These are phyloP conservation scores for Coffea canephora DNA, from an alignment of 257 asterid genomes.

Conservation along the genomic window DNA sequence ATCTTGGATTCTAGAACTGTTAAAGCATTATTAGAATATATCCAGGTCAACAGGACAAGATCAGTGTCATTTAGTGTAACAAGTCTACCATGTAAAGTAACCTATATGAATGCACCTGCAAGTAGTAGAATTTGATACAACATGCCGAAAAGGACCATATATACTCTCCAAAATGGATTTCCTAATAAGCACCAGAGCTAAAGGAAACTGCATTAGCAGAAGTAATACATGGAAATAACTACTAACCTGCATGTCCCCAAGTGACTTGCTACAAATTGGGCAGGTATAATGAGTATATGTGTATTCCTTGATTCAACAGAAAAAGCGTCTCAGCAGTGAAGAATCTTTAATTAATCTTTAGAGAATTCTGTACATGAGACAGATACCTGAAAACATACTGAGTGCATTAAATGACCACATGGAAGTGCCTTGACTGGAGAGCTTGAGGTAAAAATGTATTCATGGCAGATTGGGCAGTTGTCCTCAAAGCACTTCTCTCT, in stretches of 20 bases:
- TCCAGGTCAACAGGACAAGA: background rate
- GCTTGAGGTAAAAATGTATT: constrained; percentile 69
- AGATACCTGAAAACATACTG: constrained; percentile 77
- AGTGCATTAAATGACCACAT: constrained; percentile 92
- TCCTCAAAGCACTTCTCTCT: constrained; percentile 84
- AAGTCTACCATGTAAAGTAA: background rate
- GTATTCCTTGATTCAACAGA: constrained; percentile 55
- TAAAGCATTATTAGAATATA: background rate
- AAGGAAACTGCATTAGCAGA: background rate
- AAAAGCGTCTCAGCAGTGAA: constrained; percentile 18
- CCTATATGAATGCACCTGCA: background rate
- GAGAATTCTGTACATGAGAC: constrained; percentile 4
- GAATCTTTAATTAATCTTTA: background rate
- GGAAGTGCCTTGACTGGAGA: constrained; percentile 80
- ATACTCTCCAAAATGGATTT: background rate
- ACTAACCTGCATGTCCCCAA: constrained; percentile 90
- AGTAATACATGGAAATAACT: constrained; percentile 5
- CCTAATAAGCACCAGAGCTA: constrained; percentile 3
- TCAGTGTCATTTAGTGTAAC: background rate
- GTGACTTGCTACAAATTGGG: constrained; percentile 91
- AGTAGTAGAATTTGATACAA: background rate
- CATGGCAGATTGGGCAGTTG: constrained; percentile 88
- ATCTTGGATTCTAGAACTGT: background rate
- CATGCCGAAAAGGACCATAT: background rate
- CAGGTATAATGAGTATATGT: constrained; percentile 73